Conservation (phyloP, 768 basidiomycete species). For the Xerocomellus dryophilus region DNA sequence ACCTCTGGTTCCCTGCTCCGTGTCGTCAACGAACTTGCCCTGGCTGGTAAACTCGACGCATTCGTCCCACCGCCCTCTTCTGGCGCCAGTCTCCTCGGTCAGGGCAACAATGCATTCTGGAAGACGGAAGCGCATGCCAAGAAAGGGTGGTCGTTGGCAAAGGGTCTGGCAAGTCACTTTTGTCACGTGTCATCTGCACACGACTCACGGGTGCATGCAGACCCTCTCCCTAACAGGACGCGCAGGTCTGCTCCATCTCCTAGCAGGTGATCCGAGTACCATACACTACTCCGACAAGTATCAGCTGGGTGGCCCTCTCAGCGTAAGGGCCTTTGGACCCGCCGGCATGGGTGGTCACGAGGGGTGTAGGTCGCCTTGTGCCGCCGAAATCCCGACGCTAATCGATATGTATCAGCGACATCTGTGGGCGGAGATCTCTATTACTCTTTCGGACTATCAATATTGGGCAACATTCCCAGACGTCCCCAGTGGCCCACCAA, state of each 20-base stretch:
- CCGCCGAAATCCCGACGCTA: not conserved
- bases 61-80: constrained; percentile 11
- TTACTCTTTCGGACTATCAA: constrained; percentile 73
- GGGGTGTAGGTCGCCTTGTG: constrained; percentile 45
- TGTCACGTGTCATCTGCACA: not conserved
- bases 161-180: constrained; percentile 22
- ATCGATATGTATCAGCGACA: constrained; percentile 52
- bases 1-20: constrained; percentile 23
- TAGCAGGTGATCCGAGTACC: constrained; percentile 43
- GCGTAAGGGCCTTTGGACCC: constrained; percentile 70
- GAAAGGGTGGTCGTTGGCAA: constrained; percentile 24
- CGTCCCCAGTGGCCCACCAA: constrained; percentile 86
- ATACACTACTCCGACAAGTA: constrained; percentile 77
- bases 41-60: constrained; percentile 21
- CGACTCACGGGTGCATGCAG: constrained; percentile 40
- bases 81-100: constrained; percentile 18
- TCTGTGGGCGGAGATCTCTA: constrained; percentile 80
- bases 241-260: constrained; percentile 65
- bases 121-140: constrained; percentile 22
- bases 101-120: constrained; percentile 27
- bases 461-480: constrained; percentile 70
- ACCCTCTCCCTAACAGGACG: constrained; percentile 71
- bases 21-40: constrained; percentile 20
- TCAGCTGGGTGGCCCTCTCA: constrained; percentile 89
- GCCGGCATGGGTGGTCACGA: constrained; percentile 80